These are phyloP conservation scores for Carex pumila DNA, from an alignment of 176 grass and related monocot species.

Conservation along the genomic window DNA sequence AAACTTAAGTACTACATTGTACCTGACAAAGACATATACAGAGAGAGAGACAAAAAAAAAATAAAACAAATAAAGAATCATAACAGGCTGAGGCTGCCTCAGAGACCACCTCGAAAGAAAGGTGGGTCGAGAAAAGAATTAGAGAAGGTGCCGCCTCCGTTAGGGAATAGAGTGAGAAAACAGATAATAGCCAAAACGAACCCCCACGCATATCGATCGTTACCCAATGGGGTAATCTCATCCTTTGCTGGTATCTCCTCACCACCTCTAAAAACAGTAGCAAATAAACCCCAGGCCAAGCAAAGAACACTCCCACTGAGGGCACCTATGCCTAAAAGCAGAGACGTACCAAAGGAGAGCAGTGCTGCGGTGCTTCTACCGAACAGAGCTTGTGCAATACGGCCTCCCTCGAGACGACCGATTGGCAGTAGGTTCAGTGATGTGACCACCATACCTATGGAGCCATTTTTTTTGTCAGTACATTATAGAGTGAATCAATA, in stretches of 20 bases:
- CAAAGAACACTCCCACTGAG: conserved; percentile 86
- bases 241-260: conserved; percentile 92
- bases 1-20: not conserved
- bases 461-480: not conserved
- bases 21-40: not conserved
- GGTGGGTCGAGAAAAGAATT: conserved; percentile 55
- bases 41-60: not conserved
- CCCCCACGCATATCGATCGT: conserved; percentile 57
- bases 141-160: conserved; percentile 89
- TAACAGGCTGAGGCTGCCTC: not conserved
- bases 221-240: conserved; percentile 71
- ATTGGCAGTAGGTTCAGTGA: conserved; percentile 82
- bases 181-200: conserved; percentile 58
- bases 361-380: conserved; percentile 54
- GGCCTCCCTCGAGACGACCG: conserved; percentile 78
- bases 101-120: conserved; percentile 67
- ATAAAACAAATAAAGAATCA: not conserved
- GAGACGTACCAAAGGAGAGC: conserved; percentile 62
- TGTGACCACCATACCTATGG: conserved; percentile 77
- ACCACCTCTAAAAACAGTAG: conserved; percentile 81
- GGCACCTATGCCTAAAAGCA: conserved; percentile 51
- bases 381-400: conserved; percentile 75
- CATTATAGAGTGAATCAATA: not conserved
- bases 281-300: conserved; percentile 86
- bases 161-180: conserved; percentile 87